A percentile compares a stretch with the other conserved stretches of the same genome.
phyloP scores from a whole-genome alignment of 2,329 filamentous ascomycete species.

The Ophiosphaerella korrae region DNA sequence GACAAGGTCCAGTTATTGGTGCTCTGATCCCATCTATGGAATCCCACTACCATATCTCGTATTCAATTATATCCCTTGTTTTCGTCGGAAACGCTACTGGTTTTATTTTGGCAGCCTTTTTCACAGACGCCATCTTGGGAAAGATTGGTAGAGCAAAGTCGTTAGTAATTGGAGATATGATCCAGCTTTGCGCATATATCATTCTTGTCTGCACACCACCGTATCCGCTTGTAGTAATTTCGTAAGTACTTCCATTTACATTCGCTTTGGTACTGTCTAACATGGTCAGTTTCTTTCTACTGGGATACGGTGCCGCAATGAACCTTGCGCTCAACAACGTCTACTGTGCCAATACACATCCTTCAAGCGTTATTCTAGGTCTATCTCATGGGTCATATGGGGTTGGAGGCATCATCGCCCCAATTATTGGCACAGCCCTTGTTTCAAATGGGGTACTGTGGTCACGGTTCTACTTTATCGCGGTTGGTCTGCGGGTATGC shows the following conservation, averaged over 20 bases:
- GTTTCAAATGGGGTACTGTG: constrained; percentile 66
- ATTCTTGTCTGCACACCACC: constrained; percentile 71
- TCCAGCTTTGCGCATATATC: constrained; percentile 66
- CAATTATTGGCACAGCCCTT: constrained; percentile 75
- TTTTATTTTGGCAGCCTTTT: constrained; percentile 73
- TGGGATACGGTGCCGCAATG: constrained; percentile 60
- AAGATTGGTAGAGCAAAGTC: constrained; percentile 69
- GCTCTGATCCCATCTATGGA: constrained; percentile 84
- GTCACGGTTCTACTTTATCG: constrained; percentile 75
- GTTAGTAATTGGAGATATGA: constrained; percentile 62
- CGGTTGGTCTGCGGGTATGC: constrained; percentile 61
- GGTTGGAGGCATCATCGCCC: constrained; percentile 61
- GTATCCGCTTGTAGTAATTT: constrained; percentile 68
- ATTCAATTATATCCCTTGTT: constrained; percentile 78
- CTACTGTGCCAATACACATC: constrained; percentile 60
- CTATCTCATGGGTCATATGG: constrained; percentile 68
- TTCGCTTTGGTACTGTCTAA: constrained; percentile 11
- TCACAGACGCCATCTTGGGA: constrained; percentile 67
- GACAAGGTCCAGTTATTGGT: constrained; percentile 60
- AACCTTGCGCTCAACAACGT: constrained; percentile 62
- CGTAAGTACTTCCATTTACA: constrained; percentile 32
- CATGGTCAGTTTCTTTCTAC: constrained; percentile 65
- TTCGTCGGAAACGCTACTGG: constrained; percentile 79
- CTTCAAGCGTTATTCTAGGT: constrained; percentile 61
- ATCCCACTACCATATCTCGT: constrained; percentile 74